These are phyloP conservation scores for Leccinum subrobustum DNA, from an alignment of 1,284 basidiomycete genomes.

Conservation along the genomic window DNA sequence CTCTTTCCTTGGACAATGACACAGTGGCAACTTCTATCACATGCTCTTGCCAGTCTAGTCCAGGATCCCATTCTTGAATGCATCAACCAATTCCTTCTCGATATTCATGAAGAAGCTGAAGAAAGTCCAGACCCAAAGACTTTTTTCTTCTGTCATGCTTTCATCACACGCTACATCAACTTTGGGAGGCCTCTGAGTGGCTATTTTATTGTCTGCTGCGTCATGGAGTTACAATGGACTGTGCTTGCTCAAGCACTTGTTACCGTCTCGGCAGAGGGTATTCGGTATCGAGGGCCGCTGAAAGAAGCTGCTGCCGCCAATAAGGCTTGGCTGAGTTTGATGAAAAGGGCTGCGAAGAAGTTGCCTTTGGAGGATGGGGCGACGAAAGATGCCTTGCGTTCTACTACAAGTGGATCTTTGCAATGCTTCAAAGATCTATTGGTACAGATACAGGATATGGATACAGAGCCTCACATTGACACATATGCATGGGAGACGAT, in stretches of 20 bases:
- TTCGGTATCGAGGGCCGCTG: conserved; percentile 36
- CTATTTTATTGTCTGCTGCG: conserved; percentile 84
- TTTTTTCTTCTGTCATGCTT: conserved; percentile 62
- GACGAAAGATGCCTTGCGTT: conserved; percentile 45
- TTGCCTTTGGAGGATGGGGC: conserved; percentile 33
- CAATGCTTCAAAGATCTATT: conserved; percentile 75
- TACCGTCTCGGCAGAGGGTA: conserved; percentile 35
- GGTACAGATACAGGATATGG: conserved; percentile 76
- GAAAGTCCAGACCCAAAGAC: conserved; percentile 24
- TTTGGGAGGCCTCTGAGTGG: conserved; percentile 80
- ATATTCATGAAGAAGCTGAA: conserved; percentile 58
- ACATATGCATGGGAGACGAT: conserved; percentile 88
- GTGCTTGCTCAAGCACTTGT: conserved; percentile 75
- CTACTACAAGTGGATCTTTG: conserved; percentile 58
- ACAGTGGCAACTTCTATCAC: conserved; percentile 65
- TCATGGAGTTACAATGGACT: conserved; percentile 83
- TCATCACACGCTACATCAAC: conserved; percentile 75
- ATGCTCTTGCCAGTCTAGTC: conserved; percentile 56
- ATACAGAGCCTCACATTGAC: conserved; percentile 70
- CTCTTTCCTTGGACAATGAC: conserved; percentile 70
- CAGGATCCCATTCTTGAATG: conserved; percentile 60
- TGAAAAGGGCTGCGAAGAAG: conserved; percentile 49
- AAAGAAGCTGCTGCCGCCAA: conserved; percentile 80
- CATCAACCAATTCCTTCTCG: conserved; percentile 64
- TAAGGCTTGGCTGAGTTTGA: conserved; percentile 72